These are phyloP conservation scores for Cladochytrium tenue DNA, from an alignment of 371 early-diverging fungal genomes.

Conservation along the genomic window DNA sequence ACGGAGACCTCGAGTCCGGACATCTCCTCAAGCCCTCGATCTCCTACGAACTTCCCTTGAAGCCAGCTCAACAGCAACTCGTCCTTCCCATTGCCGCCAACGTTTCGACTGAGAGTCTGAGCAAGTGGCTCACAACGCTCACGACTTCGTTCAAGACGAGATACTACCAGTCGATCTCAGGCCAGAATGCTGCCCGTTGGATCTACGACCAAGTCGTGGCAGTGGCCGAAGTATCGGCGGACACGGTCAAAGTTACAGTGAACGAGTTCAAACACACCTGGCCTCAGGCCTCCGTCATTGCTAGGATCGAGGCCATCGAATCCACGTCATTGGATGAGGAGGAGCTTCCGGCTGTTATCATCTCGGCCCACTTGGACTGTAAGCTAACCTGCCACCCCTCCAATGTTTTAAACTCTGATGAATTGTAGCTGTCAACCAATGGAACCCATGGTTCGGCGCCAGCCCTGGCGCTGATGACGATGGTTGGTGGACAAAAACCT, in stretches of 20 bases:
- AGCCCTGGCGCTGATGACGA: constrained; percentile 77
- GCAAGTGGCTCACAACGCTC: constrained; percentile 65
- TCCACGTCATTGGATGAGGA: not conserved
- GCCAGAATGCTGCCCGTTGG: constrained; percentile 73
- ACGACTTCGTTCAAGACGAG: constrained; percentile 77
- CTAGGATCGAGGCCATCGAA: constrained; percentile 47
- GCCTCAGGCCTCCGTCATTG: constrained; percentile 64
- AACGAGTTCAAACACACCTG: constrained; percentile 72
- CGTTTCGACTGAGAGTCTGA: constrained; percentile 67
- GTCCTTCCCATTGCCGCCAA: constrained; percentile 57
- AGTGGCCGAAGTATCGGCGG: constrained; percentile 2
- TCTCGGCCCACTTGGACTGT: constrained; percentile 92
- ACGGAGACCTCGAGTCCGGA: constrained; percentile 38
- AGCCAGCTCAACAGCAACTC: constrained; percentile 46
- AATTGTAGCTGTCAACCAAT: not conserved
- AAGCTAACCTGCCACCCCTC: constrained; percentile 26
- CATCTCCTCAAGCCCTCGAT: constrained; percentile 4
- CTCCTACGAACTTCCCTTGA: constrained; percentile 28
- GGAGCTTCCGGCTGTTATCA: constrained; percentile 72
- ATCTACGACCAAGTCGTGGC: constrained; percentile 60
- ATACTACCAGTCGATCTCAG: constrained; percentile 65
- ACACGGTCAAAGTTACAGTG: constrained; percentile 63
- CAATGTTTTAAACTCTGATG: not conserved
- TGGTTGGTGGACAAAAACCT: not conserved
- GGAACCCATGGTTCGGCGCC: constrained; percentile 79